Base-by-base conservation (phyloP, 2,329 filamentous ascomycete species). In the Fusarium miscanthi region DNA sequence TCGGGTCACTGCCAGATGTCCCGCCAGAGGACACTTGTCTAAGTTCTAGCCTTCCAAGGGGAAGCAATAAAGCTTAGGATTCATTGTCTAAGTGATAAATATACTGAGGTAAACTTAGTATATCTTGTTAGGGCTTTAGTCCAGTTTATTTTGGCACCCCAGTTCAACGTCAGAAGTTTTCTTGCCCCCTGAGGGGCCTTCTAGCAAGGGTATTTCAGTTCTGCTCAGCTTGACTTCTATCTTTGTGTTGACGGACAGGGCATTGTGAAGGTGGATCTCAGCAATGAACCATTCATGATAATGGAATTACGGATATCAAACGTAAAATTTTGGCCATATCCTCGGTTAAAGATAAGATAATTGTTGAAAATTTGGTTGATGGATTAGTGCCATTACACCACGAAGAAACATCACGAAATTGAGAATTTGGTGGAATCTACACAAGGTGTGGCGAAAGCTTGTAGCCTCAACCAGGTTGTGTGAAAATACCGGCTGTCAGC, bases 1-100 rank as follows among this genome's bases (percentile, higher is more conserved):
- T 80, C 78, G 78, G 77, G 76, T 74, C 53, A 49, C 73, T 72
- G 54, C 77, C 78, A 75, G 69, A 52, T 62, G 67, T 68, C 76
- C 74, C 76, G 43, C 65, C 61, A 59, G 43, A 65, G 60, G 54
- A 66, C 56, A 58, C 51, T 62, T 60, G 37, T 60, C 30, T 59
- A 14, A 41, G 56, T 59, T 41, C 70, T 69, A 54, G 23, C 38
- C 38, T 30, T 37, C 27, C 45, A 42, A 45, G 27, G 33, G 33
- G 33, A 33, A 8, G 33, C 33, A 16, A 33, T 13, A 33, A 33
- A 33, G 14, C 33, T 33, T 33, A 33, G 13, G 8, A 14, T 13
- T 6, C 14, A 7, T 33, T 33, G 6, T 14, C 33, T 16, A 33
- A 3, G 14, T 33, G 13, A 33, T 33, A 33, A 33, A 33, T 16